Evolutionary conservation across 208 protist species (phyloP).

Genomic region (Strigomonas culicis): DNA sequence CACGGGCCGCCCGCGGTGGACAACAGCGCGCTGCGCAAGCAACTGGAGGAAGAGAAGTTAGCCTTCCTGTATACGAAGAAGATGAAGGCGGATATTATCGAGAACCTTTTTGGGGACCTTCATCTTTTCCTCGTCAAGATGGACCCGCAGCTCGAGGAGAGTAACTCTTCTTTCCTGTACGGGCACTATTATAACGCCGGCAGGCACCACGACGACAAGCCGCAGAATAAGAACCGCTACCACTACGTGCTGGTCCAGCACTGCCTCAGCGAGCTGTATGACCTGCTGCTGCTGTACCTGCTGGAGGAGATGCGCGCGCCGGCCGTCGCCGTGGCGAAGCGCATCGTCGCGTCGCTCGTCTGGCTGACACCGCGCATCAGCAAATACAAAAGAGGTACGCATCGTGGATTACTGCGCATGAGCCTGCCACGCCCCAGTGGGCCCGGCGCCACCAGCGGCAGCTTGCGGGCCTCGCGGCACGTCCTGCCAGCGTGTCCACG

Average conservation of each 20-base stretch:
- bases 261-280: slow-evolving; percentile 86
- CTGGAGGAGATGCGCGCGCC: slow-evolving; percentile 37
- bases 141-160: slow-evolving; percentile 59
- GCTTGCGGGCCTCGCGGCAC: not conserved
- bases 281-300: slow-evolving; percentile 69
- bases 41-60: slow-evolving; percentile 1
- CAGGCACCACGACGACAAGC: slow-evolving; percentile 54
- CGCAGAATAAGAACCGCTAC: slow-evolving; percentile 10
- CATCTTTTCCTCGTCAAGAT: slow-evolving; percentile 48
- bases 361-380: slow-evolving; percentile 21
- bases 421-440: no score
- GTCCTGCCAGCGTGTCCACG: no score
- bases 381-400: no score
- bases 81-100: slow-evolving; percentile 81
- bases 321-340: slow-evolving; percentile 71
- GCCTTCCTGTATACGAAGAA: no score
- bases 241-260: slow-evolving; percentile 48
- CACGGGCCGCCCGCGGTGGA: slow-evolving; percentile 26
- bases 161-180: slow-evolving; percentile 37
- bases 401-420: no score
- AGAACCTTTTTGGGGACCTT: slow-evolving; percentile 73
- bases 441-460: not conserved
- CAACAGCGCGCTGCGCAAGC: not conserved
- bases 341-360: slow-evolving; percentile 53
- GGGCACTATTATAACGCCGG: slow-evolving; percentile 15